phyloP scores from a whole-genome alignment of 73 alveolate genomes.

The Paramecium biaurelia region DNA sequence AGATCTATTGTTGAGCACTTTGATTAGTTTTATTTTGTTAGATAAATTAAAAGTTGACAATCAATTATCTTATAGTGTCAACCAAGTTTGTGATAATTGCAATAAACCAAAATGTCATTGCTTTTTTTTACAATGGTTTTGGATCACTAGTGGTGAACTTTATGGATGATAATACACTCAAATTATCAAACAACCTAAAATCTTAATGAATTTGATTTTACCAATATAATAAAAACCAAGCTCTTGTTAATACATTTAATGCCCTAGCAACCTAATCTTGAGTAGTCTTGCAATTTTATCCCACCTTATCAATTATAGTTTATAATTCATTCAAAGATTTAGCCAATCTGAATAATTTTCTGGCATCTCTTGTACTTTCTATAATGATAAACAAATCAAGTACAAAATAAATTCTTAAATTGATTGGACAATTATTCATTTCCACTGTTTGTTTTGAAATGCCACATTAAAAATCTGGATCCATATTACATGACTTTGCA shows the following conservation, averaged over 20 bases:
- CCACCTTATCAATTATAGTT: conserved; percentile 52
- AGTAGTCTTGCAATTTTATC: not conserved
- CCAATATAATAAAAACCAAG: conserved; percentile 75
- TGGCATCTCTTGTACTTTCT: conserved; percentile 78
- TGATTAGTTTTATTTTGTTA: conserved; percentile 1
- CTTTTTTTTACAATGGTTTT: conserved; percentile 69
- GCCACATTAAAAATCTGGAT: conserved; percentile 73
- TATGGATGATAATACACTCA: conserved; percentile 69
- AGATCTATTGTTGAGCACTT: conserved; percentile 32
- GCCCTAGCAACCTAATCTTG: conserved; percentile 16
- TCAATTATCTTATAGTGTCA: not conserved
- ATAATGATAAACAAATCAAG: not conserved
- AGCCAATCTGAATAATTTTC: conserved; percentile 81
- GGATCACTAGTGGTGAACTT: conserved; percentile 73
- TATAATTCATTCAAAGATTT: conserved; percentile 78
- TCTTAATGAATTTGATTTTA: not conserved
- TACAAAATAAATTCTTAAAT: conserved; percentile 72
- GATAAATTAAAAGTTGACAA: conserved; percentile 36
- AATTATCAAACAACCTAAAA: conserved; percentile 77
- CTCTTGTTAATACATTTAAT: conserved; percentile 68
- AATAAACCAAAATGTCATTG: conserved; percentile 74
- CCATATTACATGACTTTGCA: conserved; percentile 85
- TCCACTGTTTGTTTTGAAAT: conserved; percentile 30
- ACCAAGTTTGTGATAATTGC: conserved; percentile 47
- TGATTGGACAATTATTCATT: conserved; percentile 69